phyloP scores from a whole-genome alignment of 306 rosid species.

The Ammopiptanthus mongolicus region DNA sequence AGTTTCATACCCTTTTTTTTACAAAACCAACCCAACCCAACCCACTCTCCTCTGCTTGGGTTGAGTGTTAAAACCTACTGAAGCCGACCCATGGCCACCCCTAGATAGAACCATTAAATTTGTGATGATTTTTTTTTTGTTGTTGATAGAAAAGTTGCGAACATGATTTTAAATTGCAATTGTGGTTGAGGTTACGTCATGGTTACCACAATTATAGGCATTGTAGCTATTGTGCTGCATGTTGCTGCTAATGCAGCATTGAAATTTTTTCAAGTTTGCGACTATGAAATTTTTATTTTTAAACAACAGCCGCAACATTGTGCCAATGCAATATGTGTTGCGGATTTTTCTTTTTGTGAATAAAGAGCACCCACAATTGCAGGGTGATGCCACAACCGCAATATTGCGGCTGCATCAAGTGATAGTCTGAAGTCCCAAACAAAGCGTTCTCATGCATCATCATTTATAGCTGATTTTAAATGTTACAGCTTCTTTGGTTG shows the following conservation, averaged over 20 bases:
- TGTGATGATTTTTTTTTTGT: not conserved
- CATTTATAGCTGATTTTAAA: not conserved
- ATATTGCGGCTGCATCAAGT: not conserved
- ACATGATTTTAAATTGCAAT: not conserved
- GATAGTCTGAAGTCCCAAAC: not conserved
- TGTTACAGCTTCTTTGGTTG: not conserved
- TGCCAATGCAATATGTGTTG: not conserved
- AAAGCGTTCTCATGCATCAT: not conserved
- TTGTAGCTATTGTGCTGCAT: not conserved
- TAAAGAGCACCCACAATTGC: not conserved
- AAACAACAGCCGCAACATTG: not conserved
- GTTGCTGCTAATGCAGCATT: not conserved
- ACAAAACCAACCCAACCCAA: too few relatives aligned
- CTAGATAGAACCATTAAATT: not conserved
- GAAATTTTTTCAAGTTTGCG: not conserved
- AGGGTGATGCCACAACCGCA: not conserved
- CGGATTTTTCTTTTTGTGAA: not conserved
- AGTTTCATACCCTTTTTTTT: too few relatives aligned
- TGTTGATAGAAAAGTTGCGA: not conserved
- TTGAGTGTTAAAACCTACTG: too few relatives aligned
- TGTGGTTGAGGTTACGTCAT: not conserved
- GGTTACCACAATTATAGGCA: not conserved
- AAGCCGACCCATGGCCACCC: too few relatives aligned
- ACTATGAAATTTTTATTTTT: not conserved
- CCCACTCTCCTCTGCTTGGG: too few relatives aligned